phyloP scores from a whole-genome alignment of 345 rosid genomes.

The Litchi chinensis region DNA sequence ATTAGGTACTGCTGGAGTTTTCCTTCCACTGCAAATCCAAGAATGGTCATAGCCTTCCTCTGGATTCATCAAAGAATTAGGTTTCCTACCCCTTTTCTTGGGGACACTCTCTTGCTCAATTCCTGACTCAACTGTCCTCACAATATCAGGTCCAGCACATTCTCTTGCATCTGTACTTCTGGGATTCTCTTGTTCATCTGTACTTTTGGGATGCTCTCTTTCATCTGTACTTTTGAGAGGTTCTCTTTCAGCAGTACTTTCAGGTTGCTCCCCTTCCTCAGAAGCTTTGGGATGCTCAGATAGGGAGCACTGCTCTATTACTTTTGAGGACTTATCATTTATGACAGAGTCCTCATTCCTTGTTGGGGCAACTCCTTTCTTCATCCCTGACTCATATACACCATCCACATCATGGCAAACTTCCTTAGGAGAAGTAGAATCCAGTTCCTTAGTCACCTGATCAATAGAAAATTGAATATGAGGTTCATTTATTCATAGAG shows the following conservation, averaged over 20 bases:
- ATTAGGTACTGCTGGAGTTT: conserved; percentile 28
- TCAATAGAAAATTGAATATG: conserved; percentile 16
- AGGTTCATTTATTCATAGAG: neutral
- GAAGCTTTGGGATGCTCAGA: conserved; percentile 18
- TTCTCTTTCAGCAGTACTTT: neutral
- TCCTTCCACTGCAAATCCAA: conserved; percentile 42
- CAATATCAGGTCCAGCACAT: conserved; percentile 22
- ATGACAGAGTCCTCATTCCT: conserved; percentile 9
- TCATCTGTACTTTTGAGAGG: conserved; percentile 11
- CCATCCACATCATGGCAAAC: conserved; percentile 25
- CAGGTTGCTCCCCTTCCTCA: conserved; percentile 1
- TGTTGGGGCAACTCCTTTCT: conserved; percentile 32
- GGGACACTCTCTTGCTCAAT: conserved; percentile 37
- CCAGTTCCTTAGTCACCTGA: conserved; percentile 29
- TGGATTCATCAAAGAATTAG: conserved; percentile 64
- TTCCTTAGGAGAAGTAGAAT: conserved; percentile 29
- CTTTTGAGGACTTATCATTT: conserved; percentile 26
- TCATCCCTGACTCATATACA: conserved; percentile 25
- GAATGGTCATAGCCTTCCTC: conserved; percentile 66
- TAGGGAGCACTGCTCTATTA: conserved; percentile 22
- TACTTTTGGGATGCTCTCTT: neutral
- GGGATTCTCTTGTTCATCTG: neutral
- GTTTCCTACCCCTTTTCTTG: conserved; percentile 64
- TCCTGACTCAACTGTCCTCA: conserved; percentile 32
- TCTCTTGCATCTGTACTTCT: conserved; percentile 18